Base-by-base conservation (phyloP, 2,329 filamentous ascomycete genomes). In the Colletotrichum sp. region DNA sequence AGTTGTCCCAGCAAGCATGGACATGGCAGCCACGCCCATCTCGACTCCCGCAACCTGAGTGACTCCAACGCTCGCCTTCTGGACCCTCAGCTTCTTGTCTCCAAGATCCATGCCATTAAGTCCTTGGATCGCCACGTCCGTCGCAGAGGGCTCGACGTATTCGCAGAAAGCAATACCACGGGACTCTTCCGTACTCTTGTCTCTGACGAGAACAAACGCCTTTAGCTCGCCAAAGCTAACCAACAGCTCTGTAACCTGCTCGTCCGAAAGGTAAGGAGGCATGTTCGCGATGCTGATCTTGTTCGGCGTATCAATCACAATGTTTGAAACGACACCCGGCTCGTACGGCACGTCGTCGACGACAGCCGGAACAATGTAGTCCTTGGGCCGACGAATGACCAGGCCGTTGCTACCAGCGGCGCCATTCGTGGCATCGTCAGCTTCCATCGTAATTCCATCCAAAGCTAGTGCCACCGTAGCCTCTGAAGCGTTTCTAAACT, bases 1-100 rank as follows among this genome's bases (percentile, higher is more conserved):
- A 5, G 93, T 95, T 24, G 97, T 98, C 74, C 96, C 96, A 49
- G 97, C 97, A 80, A 99, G 94, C 91, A 98, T 96, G 67, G 96
- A 98, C 93, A 99, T 99, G 78, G 97, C 97, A 80, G 97, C 98
- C 78, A 99, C 96, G 71, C 96, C 95, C 90, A 98, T 98, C 82
- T 99, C 97, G 55, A 98, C 91, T 78, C 96, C 96, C 63, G 95
- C 90, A 26, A 96, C 96, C 84, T 99, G 97, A n/a, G 96, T 96
- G 77, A 95, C 93, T 80, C 97, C 97, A 79, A 98, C 95, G 84
- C 96, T 98, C 34, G 97, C 98, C 82, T 96, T 95, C 79, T 92
- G 89, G 44, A 98, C 96, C 87, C 94, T 96, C 71, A 99, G 90
- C 80, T 93, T 92, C 81, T 94, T 94, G 77, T 98, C 96, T 55